These are phyloP conservation scores for Phlebiopsis flavidoalba DNA, from an alignment of 768 basidiomycete species.

Conservation along the genomic window DNA sequence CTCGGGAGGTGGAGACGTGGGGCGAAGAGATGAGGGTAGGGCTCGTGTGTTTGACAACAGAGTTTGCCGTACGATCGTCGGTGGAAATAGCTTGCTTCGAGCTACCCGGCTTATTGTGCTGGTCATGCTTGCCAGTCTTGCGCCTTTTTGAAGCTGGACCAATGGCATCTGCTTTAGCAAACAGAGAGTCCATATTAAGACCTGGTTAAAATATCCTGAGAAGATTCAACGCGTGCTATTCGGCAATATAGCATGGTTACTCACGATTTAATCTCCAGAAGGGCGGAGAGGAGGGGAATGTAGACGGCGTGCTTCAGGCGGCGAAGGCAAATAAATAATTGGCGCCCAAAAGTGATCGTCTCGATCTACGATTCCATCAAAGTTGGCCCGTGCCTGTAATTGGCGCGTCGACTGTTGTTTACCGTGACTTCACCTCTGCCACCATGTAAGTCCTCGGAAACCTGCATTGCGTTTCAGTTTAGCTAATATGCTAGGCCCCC, in stretches of 20 bases:
- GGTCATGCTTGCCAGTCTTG: constrained; percentile 14
- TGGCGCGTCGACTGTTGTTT: not conserved
- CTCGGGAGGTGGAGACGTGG: constrained; percentile 40
- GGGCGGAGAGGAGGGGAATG: too few relatives aligned
- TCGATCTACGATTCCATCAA: not conserved
- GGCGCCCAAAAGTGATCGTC: constrained; percentile 1
- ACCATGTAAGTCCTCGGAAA: not conserved
- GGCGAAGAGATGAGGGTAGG: constrained; percentile 67
- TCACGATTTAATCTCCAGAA: not conserved
- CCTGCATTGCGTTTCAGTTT: not conserved
- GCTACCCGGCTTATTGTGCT: constrained; percentile 8
- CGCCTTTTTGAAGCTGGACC: constrained; percentile 37
- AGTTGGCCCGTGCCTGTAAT: not conserved
- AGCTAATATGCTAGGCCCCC: constrained; percentile 24
- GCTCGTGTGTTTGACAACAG: constrained; percentile 37
- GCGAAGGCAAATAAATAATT: constrained; percentile 2
- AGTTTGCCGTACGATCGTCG: constrained; percentile 16
- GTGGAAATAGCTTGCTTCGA: constrained; percentile 9
- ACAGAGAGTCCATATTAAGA: constrained; percentile 58
- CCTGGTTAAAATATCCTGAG: too few relatives aligned
- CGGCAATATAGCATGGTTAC: not conserved
- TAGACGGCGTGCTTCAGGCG: not conserved
- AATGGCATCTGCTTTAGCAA: constrained; percentile 64
- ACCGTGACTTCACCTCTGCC: not conserved
- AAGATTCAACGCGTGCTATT: not conserved